phyloP scores from a whole-genome alignment of 108 stramenopile genomes.

The Conticribra weissflogii region DNA sequence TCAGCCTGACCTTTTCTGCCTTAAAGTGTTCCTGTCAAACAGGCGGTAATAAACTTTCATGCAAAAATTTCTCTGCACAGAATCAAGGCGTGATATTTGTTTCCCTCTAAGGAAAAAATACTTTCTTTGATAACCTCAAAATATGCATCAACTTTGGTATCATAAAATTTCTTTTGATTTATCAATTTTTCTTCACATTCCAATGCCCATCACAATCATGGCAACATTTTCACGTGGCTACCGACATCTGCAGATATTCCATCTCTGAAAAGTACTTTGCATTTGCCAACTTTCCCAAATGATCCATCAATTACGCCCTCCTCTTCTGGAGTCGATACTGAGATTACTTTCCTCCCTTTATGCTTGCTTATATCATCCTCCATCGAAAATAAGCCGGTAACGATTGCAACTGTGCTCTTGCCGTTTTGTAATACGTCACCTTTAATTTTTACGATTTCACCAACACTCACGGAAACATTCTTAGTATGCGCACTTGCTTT shows the following conservation, averaged over 20 bases:
- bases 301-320: slow-evolving; percentile 79
- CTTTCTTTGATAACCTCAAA: no score
- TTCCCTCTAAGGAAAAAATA: no score
- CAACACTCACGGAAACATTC: slow-evolving; percentile 11
- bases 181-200: no score
- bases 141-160: no score
- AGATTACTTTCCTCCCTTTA: slow-evolving; percentile 62
- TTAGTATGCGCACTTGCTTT: slow-evolving; percentile 9
- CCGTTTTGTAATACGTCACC: slow-evolving; percentile 75
- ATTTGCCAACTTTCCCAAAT: slow-evolving; percentile 96
- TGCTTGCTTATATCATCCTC: slow-evolving; percentile 82
- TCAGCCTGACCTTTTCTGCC: no score
- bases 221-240: slow-evolving; percentile 40
- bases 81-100: no score
- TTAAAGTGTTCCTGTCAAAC: no score
- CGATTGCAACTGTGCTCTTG: slow-evolving; percentile 73
- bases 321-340: slow-evolving; percentile 65
- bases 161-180: no score
- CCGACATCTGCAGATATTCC: slow-evolving; percentile 69
- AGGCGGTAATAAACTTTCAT: no score
- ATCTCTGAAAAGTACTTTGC: slow-evolving; percentile 85
- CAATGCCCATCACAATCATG: slow-evolving; percentile 4
- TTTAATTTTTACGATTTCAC: slow-evolving; percentile 79
- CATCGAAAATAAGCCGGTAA: slow-evolving; percentile 88
- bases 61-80: no score